Percentiles rank a stretch among this genome's conserved stretches.
Evolutionary conservation across 2,329 filamentous ascomycete genomes (phyloP).

Genomic region (Cercospora zeina): DNA sequence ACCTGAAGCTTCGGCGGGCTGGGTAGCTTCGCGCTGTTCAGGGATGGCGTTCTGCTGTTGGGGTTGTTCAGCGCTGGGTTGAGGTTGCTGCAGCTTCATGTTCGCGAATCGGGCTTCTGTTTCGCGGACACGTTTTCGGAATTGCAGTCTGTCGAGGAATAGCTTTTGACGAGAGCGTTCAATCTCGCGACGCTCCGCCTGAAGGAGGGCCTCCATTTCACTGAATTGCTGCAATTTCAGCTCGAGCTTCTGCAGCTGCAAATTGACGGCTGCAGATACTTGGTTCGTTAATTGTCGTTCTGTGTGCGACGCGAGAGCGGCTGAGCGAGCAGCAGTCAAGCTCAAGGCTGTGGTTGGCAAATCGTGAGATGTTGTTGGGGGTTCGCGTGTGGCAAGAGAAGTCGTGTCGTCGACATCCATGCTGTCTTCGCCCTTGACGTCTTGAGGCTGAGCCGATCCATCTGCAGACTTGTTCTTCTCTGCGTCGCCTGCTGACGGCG

Average conservation of each 20-base stretch:
- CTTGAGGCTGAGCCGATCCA: slow-evolving; percentile 46
- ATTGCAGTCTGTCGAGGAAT: slow-evolving; percentile 86
- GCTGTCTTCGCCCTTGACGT: slow-evolving; percentile 50
- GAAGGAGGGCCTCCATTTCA: slow-evolving; percentile 89
- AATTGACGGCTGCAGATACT: slow-evolving; percentile 86
- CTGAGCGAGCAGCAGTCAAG: slow-evolving; percentile 79
- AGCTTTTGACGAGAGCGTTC: slow-evolving; percentile 90
- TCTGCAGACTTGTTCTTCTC: slow-evolving; percentile 50
- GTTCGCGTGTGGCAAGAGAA: slow-evolving; percentile 51
- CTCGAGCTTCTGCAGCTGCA: slow-evolving; percentile 93
- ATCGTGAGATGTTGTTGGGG: slow-evolving; percentile 41
- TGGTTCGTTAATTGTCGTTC: slow-evolving; percentile 95
- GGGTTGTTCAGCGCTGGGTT: slow-evolving; percentile 11
- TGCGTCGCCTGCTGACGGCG: slow-evolving; percentile 46
- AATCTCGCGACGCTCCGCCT: slow-evolving; percentile 87
- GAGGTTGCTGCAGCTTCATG: slow-evolving; percentile 33
- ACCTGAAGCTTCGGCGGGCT: slow-evolving; percentile 6
- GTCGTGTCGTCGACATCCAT: slow-evolving; percentile 62
- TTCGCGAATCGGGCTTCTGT: slow-evolving; percentile 62
- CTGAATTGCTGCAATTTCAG: slow-evolving; percentile 94
- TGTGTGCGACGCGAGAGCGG: slow-evolving; percentile 88
- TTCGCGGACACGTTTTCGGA: slow-evolving; percentile 82
- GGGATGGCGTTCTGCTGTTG: slow-evolving; percentile 9
- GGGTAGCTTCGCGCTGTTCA: slow-evolving; percentile 11
- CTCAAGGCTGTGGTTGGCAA: slow-evolving; percentile 77